phyloP scores from a whole-genome alignment of 257 asterid species.

The Salvia rosmarinus region DNA sequence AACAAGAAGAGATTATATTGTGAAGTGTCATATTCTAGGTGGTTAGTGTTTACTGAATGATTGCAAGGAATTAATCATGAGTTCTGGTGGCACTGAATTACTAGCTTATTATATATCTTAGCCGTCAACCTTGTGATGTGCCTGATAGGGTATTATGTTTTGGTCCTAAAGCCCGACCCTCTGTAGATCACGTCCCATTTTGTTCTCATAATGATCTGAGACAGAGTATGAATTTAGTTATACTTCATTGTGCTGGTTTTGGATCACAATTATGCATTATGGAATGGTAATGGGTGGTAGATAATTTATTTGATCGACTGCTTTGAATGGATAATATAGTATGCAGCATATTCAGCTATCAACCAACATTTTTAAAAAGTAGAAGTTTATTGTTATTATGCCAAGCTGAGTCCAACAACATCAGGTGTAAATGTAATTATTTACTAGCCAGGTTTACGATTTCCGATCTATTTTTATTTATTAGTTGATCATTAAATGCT shows the following conservation, averaged over 20 bases:
- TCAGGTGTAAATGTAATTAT: constrained; percentile 10
- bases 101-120: constrained; percentile 18
- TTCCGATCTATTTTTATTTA: constrained; percentile 4
- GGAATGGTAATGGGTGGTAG: constrained; percentile 19
- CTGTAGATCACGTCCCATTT: background rate
- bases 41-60: background rate
- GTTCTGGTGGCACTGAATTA: constrained; percentile 13
- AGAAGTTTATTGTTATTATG: constrained; percentile 6
- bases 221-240: background rate
- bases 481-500: constrained; percentile 17
- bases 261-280: background rate
- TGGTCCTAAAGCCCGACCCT: constrained; percentile 7
- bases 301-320: constrained; percentile 20
- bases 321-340: background rate
- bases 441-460: constrained; percentile 15
- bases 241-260: constrained; percentile 3
- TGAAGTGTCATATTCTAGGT: background rate
- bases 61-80: constrained; percentile 4
- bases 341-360: constrained; percentile 19
- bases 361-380: constrained; percentile 7
- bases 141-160: constrained; percentile 11
- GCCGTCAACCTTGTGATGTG: background rate
- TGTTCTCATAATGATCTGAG: background rate
- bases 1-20: background rate
- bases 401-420: constrained; percentile 12